These are phyloP conservation scores for Sideroxylon spinosum DNA, from an alignment of 179 eudicot genomes.

Conservation along the genomic window DNA sequence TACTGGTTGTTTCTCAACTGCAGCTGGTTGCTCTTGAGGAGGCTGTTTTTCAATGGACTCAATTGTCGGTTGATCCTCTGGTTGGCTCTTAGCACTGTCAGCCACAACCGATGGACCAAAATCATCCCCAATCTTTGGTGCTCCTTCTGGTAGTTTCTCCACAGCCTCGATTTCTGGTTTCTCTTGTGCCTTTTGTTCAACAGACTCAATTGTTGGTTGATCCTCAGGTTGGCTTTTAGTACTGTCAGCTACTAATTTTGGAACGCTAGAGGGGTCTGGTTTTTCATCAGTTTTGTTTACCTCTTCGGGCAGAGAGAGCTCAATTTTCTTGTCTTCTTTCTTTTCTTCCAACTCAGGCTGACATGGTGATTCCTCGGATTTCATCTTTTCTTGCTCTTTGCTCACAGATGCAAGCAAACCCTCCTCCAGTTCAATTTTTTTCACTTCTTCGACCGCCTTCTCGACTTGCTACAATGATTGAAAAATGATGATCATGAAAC, in stretches of 20 bases:
- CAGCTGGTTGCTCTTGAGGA: not conserved
- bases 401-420: not conserved
- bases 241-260: not conserved
- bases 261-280: no score
- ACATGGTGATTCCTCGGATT: slow-evolving; percentile 15
- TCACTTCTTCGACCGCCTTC: slow-evolving; percentile 18
- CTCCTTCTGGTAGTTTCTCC: not conserved
- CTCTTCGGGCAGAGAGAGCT: slow-evolving; percentile 15
- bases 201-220: no score
- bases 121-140: not conserved
- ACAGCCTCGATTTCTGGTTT: not conserved
- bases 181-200: no score
- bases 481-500: not conserved
- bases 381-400: slow-evolving; percentile 15
- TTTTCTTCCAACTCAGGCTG: slow-evolving; percentile 15
- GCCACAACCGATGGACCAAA: not conserved
- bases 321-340: slow-evolving; percentile 21
- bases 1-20: not conserved
- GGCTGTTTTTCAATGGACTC: not conserved
- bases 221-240: not conserved
- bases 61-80: slow-evolving; percentile 2
- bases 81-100: not conserved
- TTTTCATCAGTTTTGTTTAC: slow-evolving; percentile 10
- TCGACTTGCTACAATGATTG: slow-evolving; percentile 20
- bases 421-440: slow-evolving; percentile 21